Evolutionary conservation across 108 stramenopile species (phyloP), one percentile per base, ranked within the genome.

Genomic region (Cyclotella baltica): DNA sequence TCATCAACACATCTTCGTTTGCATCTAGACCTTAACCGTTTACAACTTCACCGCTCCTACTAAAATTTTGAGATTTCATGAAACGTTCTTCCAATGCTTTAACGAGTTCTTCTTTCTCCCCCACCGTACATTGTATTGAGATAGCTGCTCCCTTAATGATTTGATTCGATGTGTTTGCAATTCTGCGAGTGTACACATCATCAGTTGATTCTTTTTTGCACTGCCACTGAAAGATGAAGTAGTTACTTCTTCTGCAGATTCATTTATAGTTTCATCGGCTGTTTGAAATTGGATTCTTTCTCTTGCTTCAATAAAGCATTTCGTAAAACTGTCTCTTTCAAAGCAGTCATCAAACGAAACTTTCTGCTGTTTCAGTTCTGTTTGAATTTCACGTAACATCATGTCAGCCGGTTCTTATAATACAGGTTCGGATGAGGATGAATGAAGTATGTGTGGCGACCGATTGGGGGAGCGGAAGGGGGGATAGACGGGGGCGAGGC

Each of bases 31-130:
- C 90, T 19, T 57, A 37, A 28, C 92, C 93, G 9, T 89, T 91
- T 28, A 67, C 38, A 13, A 93, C 36, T 20, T 48, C 65, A 15
- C 92, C 95, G 23, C 88, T 83, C 1, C 80, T 77, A 13, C 86
- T 88, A 70, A 92, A 96, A 35, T 77, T 70, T 18, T 59, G 55
- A 16, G 83, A 76, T 20, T 30, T 47, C 13, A 38, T 0, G 43
- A 59, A 82, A 18, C 69, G 62, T 23, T 77, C 78, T 61, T 84
- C 70, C 82, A 95, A 64, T 19, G 93, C 91, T 74, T 87, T 83
- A 0, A 94, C 89, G 53, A 92, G 76, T 23, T 94, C 91, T 52
- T 93, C 92, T 77, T 89, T 90, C 69, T 90, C 90, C 81, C 88
- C 90, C 92, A 95, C 29, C 88, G 72, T 11, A 93, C 86, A 43